phyloP scores from a whole-genome alignment of 2,329 filamentous ascomycete species.

The Dothidotthia symphoricarpi region DNA sequence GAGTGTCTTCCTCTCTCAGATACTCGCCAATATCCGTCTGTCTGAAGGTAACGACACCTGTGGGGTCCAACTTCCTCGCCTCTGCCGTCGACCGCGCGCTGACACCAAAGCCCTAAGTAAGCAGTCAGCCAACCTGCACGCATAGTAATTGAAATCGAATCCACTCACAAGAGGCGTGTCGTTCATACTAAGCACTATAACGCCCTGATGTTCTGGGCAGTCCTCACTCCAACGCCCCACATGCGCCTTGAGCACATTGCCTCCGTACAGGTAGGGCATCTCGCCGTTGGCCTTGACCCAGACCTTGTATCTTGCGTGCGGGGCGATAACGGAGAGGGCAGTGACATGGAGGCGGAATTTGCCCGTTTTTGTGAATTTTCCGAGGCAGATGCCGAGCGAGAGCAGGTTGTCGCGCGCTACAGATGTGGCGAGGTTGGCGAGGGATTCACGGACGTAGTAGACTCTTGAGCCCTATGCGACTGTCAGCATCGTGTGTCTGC shows the following conservation, averaged over 20 bases:
- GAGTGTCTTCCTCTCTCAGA: conserved; percentile 72
- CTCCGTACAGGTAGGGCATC: conserved; percentile 96
- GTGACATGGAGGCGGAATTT: conserved; percentile 96
- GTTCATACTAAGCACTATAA: conserved; percentile 87
- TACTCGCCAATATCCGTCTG: conserved; percentile 96
- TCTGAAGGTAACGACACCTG: conserved; percentile 82
- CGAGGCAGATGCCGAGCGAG: conserved; percentile 84
- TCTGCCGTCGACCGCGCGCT: conserved; percentile 86
- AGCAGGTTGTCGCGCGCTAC: conserved; percentile 79
- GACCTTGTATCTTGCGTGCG: conserved; percentile 92
- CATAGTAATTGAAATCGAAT: not conserved
- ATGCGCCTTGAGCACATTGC: conserved; percentile 81
- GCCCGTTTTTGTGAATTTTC: conserved; percentile 94
- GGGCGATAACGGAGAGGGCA: conserved; percentile 81
- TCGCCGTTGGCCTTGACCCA: conserved; percentile 96
- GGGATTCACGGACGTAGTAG: conserved; percentile 86
- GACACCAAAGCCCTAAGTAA: conserved; percentile 77
- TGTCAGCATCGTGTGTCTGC: conserved; percentile 6
- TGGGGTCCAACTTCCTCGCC: conserved; percentile 80
- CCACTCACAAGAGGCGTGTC: conserved; percentile 69
- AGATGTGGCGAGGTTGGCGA: conserved; percentile 88
- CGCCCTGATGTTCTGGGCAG: conserved; percentile 87
- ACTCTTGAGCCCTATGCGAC: conserved; percentile 67
- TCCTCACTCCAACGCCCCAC: conserved; percentile 86
- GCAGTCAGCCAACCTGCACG: conserved; percentile 3